Evolutionary conservation across 306 rosid genomes (phyloP), one percentile per base, ranked within the genome.

Genomic region (Pterocarpus macrocarpus): DNA sequence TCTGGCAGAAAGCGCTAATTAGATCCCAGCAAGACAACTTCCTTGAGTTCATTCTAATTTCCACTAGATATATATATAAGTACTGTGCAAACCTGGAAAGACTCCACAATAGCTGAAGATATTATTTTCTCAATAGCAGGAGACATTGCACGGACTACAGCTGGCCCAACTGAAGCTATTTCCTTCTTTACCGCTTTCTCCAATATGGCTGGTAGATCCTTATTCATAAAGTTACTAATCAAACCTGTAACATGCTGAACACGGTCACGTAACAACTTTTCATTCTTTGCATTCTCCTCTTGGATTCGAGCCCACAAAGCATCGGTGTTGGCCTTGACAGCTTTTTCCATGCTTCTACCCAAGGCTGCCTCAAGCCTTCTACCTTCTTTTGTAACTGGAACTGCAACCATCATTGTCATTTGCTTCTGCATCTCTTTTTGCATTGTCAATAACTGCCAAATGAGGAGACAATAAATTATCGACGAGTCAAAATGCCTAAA

Each of bases 391-490:
- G 94, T 85, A 68, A 93, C 87, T 11, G 97, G 99, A 77, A 84
- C 94, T 3, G 98, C 77, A 69, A 88, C 89, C 72, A 82, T 85
- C 91, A 77, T 85, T 53, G 92, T 73, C 90, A 96, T 88, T 88
- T 96, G 98, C 86, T 94, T 96, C 85, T 94, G 99, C 89, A 85
- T 77, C 71, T 96, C 99, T 71, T 90, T 96, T 77, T 94, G 97
- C 90, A 86, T 91, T 41, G 86, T 75, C 81, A 96, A 36, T 44
- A 96, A 67, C 99, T 96, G 97, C 83, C 68, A 57, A 45, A 66
- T 73, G 47, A 47, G 38, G 69, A 33, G 65, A 70, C 30, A 75
- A 28, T 14, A 36, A 59, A 47, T 58, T 73, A 62, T 64, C 58
- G 62, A 34, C 39, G 59, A 84, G 62, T 34, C 52, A 63, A 87